Conservation (phyloP, 2,329 filamentous ascomycete species). For the Colletotrichum spaethianum region DNA sequence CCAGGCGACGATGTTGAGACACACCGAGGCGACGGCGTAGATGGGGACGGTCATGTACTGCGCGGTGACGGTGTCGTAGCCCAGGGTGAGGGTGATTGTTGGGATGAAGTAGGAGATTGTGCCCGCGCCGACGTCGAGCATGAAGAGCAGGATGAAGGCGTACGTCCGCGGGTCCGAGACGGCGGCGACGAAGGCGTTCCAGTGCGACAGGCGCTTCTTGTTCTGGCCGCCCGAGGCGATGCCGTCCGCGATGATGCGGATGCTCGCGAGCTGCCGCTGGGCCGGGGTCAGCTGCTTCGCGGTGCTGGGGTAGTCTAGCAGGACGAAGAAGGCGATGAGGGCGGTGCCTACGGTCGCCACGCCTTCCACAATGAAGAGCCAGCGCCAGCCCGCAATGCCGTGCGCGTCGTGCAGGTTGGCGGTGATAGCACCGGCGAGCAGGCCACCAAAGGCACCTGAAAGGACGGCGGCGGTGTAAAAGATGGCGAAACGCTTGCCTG, state of each 20-base stretch:
- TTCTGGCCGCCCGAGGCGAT: conserved; percentile 52
- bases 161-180: conserved; percentile 63
- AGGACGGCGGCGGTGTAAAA: conserved; percentile 70
- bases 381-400: conserved; percentile 66
- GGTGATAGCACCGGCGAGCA: conserved; percentile 63
- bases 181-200: conserved; percentile 50
- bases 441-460: conserved; percentile 65
- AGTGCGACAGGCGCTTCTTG: conserved; percentile 45
- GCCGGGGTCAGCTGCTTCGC: conserved; percentile 69
- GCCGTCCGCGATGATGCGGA: conserved; percentile 58
- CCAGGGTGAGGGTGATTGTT: conserved; percentile 63
- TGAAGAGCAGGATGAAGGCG: conserved; percentile 63
- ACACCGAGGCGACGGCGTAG: conserved; percentile 44
- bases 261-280: conserved; percentile 72
- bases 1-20: conserved; percentile 45
- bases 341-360: conserved; percentile 76
- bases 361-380: conserved; percentile 72
- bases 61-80: conserved; percentile 59
- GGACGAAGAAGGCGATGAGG: conserved; percentile 74
- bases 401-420: conserved; percentile 60
- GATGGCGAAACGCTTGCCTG: conserved; percentile 69
- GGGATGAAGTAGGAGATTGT: conserved; percentile 69
- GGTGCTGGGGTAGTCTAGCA: conserved; percentile 79
- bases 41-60: conserved; percentile 62
- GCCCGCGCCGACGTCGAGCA: conserved; percentile 61